Percentiles rank a stretch among this genome's conserved stretches.
Evolutionary conservation across 2,329 filamentous ascomycete genomes (phyloP).

Genomic region (Phialophora chinensis): DNA sequence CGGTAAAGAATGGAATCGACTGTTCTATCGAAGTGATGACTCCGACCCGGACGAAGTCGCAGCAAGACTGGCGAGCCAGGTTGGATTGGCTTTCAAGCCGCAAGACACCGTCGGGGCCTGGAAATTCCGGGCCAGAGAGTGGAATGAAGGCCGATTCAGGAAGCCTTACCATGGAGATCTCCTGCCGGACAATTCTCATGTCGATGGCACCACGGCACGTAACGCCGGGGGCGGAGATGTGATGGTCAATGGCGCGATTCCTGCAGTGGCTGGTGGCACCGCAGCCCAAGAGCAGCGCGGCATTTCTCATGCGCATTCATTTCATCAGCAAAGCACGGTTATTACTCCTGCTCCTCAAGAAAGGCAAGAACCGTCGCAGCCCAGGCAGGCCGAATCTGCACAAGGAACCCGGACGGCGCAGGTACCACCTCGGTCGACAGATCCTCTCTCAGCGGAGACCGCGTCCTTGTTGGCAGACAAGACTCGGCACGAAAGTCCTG

Average conservation of each 20-base stretch:
- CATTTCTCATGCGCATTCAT: neutral
- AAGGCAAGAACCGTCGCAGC: neutral
- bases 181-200: constrained; percentile 31
- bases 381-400: neutral
- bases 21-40: constrained; percentile 68
- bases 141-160: constrained; percentile 23
- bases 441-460: neutral
- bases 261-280: neutral
- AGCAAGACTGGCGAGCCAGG: constrained; percentile 11
- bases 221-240: neutral
- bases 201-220: neutral
- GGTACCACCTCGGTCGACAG: neutral
- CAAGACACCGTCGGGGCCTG: constrained; percentile 29
- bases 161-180: constrained; percentile 33
- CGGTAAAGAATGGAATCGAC: constrained; percentile 76
- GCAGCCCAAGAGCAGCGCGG: neutral
- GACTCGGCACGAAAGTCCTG: neutral
- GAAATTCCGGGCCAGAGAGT: constrained; percentile 29
- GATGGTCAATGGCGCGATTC: neutral
- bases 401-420: neutral
- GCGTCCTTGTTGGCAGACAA: neutral
- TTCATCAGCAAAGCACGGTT: neutral
- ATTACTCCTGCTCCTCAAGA: neutral
- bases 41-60: constrained; percentile 15
- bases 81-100: constrained; percentile 19